These are phyloP conservation scores for Colletotrichum lini DNA, from an alignment of 2,329 filamentous ascomycete genomes.

Conservation along the genomic window DNA sequence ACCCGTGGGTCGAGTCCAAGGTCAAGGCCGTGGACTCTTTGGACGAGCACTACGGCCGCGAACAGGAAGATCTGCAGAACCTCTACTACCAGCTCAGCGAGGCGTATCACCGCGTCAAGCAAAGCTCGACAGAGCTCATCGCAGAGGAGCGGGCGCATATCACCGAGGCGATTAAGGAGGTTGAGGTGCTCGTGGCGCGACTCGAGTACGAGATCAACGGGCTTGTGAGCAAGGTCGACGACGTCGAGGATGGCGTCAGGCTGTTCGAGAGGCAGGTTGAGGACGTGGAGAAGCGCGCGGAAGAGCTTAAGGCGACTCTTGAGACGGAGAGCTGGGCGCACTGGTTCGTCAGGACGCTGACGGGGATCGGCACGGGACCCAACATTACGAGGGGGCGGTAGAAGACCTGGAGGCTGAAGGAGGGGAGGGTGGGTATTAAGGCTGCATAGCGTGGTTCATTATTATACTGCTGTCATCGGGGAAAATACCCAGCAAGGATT, in stretches of 20 bases:
- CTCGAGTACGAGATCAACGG: slow-evolving; percentile 92
- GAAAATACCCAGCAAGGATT: slow-evolving; percentile 33
- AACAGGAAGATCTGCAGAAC: slow-evolving; percentile 75
- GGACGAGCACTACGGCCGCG: slow-evolving; percentile 72
- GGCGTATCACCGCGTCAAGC: slow-evolving; percentile 76
- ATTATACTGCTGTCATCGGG: slow-evolving; percentile 17
- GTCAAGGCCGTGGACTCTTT: slow-evolving; percentile 70
- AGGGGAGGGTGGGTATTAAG: slow-evolving; percentile 8
- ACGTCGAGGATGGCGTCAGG: slow-evolving; percentile 85
- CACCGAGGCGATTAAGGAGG: slow-evolving; percentile 80
- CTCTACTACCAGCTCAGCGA: slow-evolving; percentile 81
- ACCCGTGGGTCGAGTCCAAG: slow-evolving; percentile 73
- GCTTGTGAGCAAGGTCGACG: slow-evolving; percentile 84
- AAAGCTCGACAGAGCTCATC: slow-evolving; percentile 78
- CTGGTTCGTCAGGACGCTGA: slow-evolving; percentile 74
- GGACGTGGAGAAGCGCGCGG: slow-evolving; percentile 76
- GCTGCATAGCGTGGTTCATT: slow-evolving; percentile 39
- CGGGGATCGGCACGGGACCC: slow-evolving; percentile 72
- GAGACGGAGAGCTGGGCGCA: slow-evolving; percentile 75
- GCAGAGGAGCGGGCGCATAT: slow-evolving; percentile 78
- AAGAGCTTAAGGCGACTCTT: slow-evolving; percentile 73
- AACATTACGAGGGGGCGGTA: slow-evolving; percentile 61
- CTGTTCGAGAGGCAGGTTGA: slow-evolving; percentile 86
- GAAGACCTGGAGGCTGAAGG: too few species aligned
- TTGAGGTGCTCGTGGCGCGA: slow-evolving; percentile 86